Evolutionary conservation across 305 asterid genomes (phyloP).

Genomic region (Fraxinus xanthoxyloides): DNA sequence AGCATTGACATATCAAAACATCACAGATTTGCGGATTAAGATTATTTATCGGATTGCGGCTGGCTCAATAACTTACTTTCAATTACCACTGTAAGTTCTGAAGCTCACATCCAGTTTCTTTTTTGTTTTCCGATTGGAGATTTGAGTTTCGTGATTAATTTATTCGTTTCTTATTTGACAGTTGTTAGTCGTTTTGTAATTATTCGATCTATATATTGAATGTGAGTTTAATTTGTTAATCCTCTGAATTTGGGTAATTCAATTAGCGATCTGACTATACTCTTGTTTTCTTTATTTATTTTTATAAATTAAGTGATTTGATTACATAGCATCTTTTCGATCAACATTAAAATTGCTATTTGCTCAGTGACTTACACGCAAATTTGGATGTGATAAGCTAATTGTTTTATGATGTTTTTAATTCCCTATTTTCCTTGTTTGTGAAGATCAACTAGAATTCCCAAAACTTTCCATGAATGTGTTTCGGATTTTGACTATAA

Average conservation of each 20-base stretch:
- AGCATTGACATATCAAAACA: neutral
- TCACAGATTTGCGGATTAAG: neutral
- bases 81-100: neutral
- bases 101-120: neutral
- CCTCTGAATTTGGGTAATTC: neutral
- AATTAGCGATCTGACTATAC: neutral
- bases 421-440: neutral
- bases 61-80: neutral
- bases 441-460: neutral
- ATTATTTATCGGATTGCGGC: neutral
- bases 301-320: neutral
- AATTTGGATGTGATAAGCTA: neutral
- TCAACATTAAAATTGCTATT: neutral
- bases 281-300: neutral
- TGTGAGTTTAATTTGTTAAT: neutral
- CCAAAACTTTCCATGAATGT: neutral
- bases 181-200: neutral
- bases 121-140: neutral
- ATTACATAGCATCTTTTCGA: neutral
- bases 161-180: neutral
- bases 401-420: neutral
- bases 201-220: neutral
- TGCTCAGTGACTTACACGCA: neutral
- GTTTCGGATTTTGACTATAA: neutral
- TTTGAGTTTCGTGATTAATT: neutral